These are phyloP conservation scores for Boechera stricta DNA, from an alignment of 345 rosid species.

Conservation along the genomic window DNA sequence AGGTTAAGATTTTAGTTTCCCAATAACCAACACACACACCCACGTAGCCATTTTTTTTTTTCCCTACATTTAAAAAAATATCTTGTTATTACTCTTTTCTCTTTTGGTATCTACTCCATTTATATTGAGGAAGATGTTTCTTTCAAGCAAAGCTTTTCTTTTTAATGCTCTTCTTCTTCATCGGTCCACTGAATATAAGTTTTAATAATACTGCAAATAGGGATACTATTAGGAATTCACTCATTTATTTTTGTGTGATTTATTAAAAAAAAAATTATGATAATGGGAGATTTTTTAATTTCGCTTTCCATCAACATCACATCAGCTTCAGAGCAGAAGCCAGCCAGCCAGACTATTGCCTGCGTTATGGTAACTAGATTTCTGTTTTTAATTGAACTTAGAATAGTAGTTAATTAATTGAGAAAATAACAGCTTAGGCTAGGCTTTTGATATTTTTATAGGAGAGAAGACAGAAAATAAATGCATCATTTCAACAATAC, in stretches of 20 bases:
- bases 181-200: slow-evolving; percentile 36
- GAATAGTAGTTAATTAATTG: neutral
- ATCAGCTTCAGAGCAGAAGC: slow-evolving; percentile 47
- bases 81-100: neutral
- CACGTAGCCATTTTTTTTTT: slow-evolving; percentile 12
- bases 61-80: neutral
- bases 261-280: too few species aligned
- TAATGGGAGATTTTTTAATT: slow-evolving; percentile 12
- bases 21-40: slow-evolving; percentile 54
- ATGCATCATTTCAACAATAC: slow-evolving; percentile 29
- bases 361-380: slow-evolving; percentile 30
- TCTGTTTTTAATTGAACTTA: neutral
- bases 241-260: neutral
- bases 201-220: neutral
- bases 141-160: slow-evolving; percentile 60
- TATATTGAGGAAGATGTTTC: slow-evolving; percentile 49
- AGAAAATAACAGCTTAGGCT: slow-evolving; percentile 18
- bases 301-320: slow-evolving; percentile 57
- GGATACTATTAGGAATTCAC: slow-evolving; percentile 24
- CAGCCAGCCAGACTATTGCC: slow-evolving; percentile 47
- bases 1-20: slow-evolving; percentile 86
- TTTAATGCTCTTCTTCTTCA: slow-evolving; percentile 39
- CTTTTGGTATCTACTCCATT: slow-evolving; percentile 7
- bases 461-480: neutral
- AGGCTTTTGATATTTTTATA: slow-evolving; percentile 32